phyloP scores from a whole-genome alignment of 805 yeast genomes.

The Wickerhamomyces xylosicus region DNA sequence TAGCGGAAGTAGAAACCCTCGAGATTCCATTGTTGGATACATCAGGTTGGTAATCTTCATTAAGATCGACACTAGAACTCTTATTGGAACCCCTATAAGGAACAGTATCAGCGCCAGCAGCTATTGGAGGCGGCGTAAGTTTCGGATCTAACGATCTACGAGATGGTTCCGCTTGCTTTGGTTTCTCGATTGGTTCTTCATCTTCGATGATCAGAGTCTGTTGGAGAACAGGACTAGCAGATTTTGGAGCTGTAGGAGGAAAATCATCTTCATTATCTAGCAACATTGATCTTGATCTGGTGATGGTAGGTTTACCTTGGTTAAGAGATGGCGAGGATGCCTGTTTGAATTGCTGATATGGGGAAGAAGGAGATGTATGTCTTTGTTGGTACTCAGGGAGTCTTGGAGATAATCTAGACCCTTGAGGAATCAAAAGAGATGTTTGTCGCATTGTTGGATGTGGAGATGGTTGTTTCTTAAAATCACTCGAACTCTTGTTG shows the following conservation, averaged over 20 bases:
- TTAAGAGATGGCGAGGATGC: background rate
- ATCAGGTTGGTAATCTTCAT: background rate
- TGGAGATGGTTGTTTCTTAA: background rate
- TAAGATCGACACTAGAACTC: conserved; percentile 3
- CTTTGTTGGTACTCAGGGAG: no score
- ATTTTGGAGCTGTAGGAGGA: background rate
- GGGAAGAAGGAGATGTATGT: background rate
- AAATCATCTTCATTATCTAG: background rate
- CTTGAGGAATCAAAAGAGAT: no score
- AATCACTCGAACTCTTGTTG: background rate
- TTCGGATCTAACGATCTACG: background rate
- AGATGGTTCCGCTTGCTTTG: background rate
- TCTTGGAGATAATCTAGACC: no score
- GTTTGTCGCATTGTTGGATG: background rate
- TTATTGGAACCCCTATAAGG: conserved; percentile 3
- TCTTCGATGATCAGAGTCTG: background rate
- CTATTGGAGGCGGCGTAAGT: background rate
- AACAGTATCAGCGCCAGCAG: background rate
- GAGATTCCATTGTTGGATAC: background rate
- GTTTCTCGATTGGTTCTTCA: background rate
- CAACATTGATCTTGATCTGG: background rate
- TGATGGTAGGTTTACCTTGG: background rate
- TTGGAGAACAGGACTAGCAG: background rate
- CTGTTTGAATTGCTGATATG: background rate
- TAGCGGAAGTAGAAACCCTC: background rate